Evolutionary conservation across 352 stramenopile genomes (phyloP), one percentile per base, ranked within the genome.

Genomic region (Phytophthora uliginosa): DNA sequence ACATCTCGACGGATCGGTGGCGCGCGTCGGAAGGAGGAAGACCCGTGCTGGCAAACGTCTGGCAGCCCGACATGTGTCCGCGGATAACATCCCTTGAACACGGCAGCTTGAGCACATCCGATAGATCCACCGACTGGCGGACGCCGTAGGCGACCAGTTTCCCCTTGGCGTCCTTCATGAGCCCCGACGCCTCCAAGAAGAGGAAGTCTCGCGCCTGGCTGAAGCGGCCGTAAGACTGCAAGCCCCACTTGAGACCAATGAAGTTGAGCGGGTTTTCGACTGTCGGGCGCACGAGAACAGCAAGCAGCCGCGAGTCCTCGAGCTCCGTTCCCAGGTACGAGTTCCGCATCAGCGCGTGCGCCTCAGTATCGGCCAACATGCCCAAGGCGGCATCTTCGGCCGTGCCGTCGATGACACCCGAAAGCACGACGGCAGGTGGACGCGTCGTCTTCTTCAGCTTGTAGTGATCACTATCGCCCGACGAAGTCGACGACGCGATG

Each of bases 211-310:
- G 80, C 1, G 59, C 54, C 4, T 80, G 66, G 36, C 63, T 63
- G 63, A 85, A 81, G 12, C 71, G 58, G 28, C 73, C 76, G 53
- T 79, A 73, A 15, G 62, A 71, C 10, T 76, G 73, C 1, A 74
- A 28, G 0, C 65, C 64, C 79, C 79, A 86, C 61, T 86, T 86
- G 2, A 86, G 24, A 31, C 67, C 71, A 17, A 86, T 33, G 47
- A 77, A 86, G 34, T 72, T 68, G 40, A 84, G 82, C n/a, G 79
- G 79, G 8, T 84, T 62, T 6, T 74, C 59, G 13, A 52, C 17
- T 0, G 54, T 83, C 26, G 71, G 70, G 4, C 22, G 51, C 12
- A 74, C 56, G 9, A 86, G 34, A n/a, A 73, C 78, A 4, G 66
- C 50, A 18, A 86, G 74, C 22, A 86, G 59, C 26, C 69, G 76